Evolutionary conservation across 108 stramenopile species (phyloP).

Genomic region (Nitzschia palea): DNA sequence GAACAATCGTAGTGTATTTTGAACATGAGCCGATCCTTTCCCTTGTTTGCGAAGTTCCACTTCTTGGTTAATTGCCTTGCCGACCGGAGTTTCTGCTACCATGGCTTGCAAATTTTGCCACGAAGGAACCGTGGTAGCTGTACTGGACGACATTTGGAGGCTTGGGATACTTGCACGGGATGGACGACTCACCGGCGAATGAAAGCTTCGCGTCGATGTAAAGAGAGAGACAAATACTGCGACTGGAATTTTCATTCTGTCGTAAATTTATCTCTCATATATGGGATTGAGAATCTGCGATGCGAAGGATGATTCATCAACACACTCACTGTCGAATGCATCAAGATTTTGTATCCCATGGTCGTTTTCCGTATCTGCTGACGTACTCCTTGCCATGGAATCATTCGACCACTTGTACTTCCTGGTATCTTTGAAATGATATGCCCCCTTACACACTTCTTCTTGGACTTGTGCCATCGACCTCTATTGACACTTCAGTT

Average conservation of each 20-base stretch:
- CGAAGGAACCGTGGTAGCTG: conserved; percentile 20
- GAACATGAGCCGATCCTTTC: conserved; percentile 64
- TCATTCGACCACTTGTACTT: too few species aligned
- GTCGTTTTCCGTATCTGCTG: background rate
- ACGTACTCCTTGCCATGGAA: background rate
- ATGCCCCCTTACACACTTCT: too few species aligned
- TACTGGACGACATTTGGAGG: background rate
- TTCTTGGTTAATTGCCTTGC: conserved; percentile 65
- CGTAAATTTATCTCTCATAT: background rate
- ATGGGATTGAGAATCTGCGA: background rate
- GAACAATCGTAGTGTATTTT: conserved; percentile 74
- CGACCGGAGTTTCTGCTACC: conserved; percentile 46
- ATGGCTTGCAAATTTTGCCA: conserved; percentile 40
- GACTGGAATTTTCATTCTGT: conserved; percentile 6
- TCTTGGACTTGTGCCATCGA: too few species aligned
- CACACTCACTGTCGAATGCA: too few species aligned
- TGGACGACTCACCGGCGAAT: background rate
- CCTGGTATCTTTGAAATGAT: too few species aligned
- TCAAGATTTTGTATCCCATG: too few species aligned
- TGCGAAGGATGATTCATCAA: background rate
- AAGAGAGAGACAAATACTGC: conserved; percentile 1
- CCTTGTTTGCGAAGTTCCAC: conserved; percentile 50
- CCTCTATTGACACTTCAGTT: too few species aligned
- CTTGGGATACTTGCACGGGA: background rate
- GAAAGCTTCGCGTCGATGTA: background rate